Base-by-base conservation (phyloP, 2,329 filamentous ascomycete genomes). In the Colletotrichum graminicola region DNA sequence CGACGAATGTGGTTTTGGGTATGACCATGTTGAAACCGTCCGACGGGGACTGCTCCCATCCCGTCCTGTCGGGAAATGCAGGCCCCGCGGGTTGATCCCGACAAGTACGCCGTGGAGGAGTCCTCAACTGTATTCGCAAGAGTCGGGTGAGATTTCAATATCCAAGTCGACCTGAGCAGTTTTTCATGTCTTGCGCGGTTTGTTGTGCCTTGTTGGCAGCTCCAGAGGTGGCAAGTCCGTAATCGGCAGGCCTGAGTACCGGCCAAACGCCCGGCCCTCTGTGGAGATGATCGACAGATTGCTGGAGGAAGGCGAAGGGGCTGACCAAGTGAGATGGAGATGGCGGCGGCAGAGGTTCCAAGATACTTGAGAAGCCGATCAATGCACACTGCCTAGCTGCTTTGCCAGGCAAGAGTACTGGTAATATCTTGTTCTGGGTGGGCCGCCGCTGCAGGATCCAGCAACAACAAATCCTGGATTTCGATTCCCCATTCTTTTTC, bases 291-390 rank as follows among this genome's bases (percentile, higher is more conserved):
- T 34, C 39, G 51, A 29, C 36, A 47, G 11, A 23, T 29, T 16
- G 36, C 4, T 56, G 26, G 51, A 23, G 6, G 34, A 29, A 26
- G 29, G 12, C 8, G 39, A 29, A n/a, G 41, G 62, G 26, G 36
- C 51, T 47, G 21, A 29, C n/a, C 51, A 57, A 47, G 39, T 55
- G 49, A 52, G n/a, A 54, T 62, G 29, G 26, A 32, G 36, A 26
- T 55, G 1, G 10, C 12, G 26, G 36, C 14, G 26, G 47, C 14
- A 29, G 49, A 55, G 29, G 47, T 56, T 67, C 29, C 57, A 62
- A 67, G 57, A 62, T 62, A 7, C 26, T 12, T 39, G 29, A 16
- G n/a, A 36, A 32, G 57, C 36, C 41, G 49, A 67, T 62, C 57
- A 39, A 39, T 56, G 57, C 57, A 49, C 18, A 34, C 45, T 47